phyloP scores from a whole-genome alignment of 768 basidiomycete genomes.

The Chiua virens region DNA sequence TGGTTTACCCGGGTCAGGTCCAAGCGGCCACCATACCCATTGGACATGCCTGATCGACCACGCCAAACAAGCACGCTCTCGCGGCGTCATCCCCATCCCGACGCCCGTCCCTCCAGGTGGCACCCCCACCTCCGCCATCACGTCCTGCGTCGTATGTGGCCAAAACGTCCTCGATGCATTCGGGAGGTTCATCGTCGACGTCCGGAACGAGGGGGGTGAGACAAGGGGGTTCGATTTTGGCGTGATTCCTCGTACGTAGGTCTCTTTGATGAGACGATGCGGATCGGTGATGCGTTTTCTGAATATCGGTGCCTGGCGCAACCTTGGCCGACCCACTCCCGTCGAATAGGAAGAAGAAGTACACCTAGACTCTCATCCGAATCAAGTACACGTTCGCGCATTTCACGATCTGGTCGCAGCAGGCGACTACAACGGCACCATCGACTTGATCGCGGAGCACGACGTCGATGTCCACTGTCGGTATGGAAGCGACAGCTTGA shows the following conservation, averaged over 20 bases:
- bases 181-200: constrained; percentile 24
- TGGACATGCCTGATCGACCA: constrained; percentile 29
- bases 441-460: constrained; percentile 17
- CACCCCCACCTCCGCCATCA: not conserved
- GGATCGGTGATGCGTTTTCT: not conserved
- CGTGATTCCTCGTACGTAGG: constrained; percentile 23
- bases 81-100: not conserved
- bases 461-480: constrained; percentile 20
- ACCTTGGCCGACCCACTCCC: too few species aligned
- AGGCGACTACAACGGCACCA: constrained; percentile 20
- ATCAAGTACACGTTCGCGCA: constrained; percentile 18
- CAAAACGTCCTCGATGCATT: constrained; percentile 13
- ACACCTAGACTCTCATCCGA: constrained; percentile 16
- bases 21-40: constrained; percentile 25
- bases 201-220: constrained; percentile 27
- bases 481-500: constrained; percentile 17
- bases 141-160: constrained; percentile 17
- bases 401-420: constrained; percentile 25
- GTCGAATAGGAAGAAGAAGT: constrained; percentile 23
- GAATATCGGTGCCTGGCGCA: too few species aligned
- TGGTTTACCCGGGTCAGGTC: constrained; percentile 18
- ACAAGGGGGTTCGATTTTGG: constrained; percentile 28
- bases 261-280: not conserved
- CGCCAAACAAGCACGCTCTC: constrained; percentile 1
- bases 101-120: not conserved